Evolutionary conservation across 2,329 filamentous ascomycete genomes (phyloP), one percentile per base, ranked within the genome.

Genomic region (Thielaviopsis euricoi): DNA sequence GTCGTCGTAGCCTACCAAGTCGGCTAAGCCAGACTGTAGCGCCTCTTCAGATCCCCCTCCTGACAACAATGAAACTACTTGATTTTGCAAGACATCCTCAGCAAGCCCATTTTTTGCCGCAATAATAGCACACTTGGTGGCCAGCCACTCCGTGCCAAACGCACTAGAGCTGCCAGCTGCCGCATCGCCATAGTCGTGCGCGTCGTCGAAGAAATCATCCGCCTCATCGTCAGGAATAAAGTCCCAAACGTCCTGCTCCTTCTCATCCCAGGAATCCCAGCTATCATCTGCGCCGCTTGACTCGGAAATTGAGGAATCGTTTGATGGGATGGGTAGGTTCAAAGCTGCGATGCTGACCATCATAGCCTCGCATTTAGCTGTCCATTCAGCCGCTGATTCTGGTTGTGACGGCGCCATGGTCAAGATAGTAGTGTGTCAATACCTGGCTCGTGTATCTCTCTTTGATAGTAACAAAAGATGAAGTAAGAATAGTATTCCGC

Each of bases 1-100:
- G 66, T 97, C 89, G 64, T 93, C 89, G 65, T 91, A 97, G 0
- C 94, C 93, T 61, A 98, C 76, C 50, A 96, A 80, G 64, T 98
- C 93, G 0, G 87, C 89, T 40, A 98, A 76, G 48, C 85, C 82
- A 66, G 89, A 90, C 68, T 97, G 91, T n/a, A 97, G 74, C 69
- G 95, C 89, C 59, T 95, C 87, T 59, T 95, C 86, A 33, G 80
- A 76, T 51, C 69, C 72, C n/a, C 73, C 71, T 4, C 88, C 87
- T 7, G 77, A 78, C 40, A 98, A 70, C 2, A 91, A 76, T 5
- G 87, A 85, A 46, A 82, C 71, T 40, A 97, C 80, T 67, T 96
- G 89, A 58, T 85, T 80, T 62, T 86, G 77, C 48, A 97, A 77
- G n/a, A 86, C 82, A 22, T 79, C 75, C 1, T 83, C 71, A 37